Base-by-base conservation (phyloP, 129 eudicot species). In the sunflower (Helianthus annuus) region DNA sequence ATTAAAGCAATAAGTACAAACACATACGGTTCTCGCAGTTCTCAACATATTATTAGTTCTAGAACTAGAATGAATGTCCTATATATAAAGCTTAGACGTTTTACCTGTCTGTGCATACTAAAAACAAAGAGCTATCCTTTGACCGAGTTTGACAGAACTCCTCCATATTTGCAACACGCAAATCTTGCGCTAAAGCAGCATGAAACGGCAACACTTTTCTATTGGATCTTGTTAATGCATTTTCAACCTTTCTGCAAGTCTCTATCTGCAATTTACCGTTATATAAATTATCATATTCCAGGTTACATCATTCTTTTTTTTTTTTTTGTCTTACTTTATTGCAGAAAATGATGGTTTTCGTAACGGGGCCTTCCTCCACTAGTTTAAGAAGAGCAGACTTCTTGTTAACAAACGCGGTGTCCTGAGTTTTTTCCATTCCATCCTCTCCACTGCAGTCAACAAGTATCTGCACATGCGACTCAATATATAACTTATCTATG, bases 391-490 rank as follows among this genome's bases (percentile, higher is more conserved):
- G 96, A 69, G 98, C 97, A 66, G 87, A 70, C 80, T 90, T 94
- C 73, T 94, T 94, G 85, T 94, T 94, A 17, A 59, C 16, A 79
- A 94, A 90, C 68, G 98, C 98, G 11, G 96, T 85, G 14, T 90
- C 98, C 2, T 89, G 97, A 59, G 82, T 85, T 75, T 80, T 94
- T 78, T 94, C 97, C 48, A 87, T 71, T 59, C 77, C 87, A 0
- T 88, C 97, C 46, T 84, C 93, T 54, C 98, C 98, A 79, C 98
- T 94, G 78, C 98, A 94, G 77, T 94, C 98, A 76, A 94, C 83
- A 32, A 94, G 96, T 75, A 90, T 69, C 98, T 94, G 84, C 62
- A 75, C 77, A 79, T 22, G 39, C 32, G 70, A 17, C 32, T 19
- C 38, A 51, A 6, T 42, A 42, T 42, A 42, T 42, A 42, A n/a